These are phyloP conservation scores for Astrocystis sublimbata DNA, from an alignment of 495 filamentous ascomycete genomes.

Conservation along the genomic window DNA sequence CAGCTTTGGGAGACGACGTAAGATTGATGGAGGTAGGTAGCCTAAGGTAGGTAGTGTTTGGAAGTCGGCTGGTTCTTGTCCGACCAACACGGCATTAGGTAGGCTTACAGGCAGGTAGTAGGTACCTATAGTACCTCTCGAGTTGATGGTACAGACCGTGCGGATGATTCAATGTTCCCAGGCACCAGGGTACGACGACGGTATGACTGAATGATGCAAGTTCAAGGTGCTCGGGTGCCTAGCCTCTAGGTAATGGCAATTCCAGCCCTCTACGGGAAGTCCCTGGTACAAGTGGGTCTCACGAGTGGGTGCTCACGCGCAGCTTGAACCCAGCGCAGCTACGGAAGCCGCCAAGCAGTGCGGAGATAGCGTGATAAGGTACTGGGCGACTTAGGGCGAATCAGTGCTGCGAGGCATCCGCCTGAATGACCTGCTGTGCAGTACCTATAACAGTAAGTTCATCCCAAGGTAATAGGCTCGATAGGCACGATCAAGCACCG, in stretches of 20 bases:
- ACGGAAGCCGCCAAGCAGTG: conserved; percentile 1
- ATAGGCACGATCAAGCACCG: background rate
- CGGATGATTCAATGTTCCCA: conserved; percentile 7
- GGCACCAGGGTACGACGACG: too few relatives aligned
- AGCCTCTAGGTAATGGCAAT: too few relatives aligned
- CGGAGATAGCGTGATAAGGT: background rate
- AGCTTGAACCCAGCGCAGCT: background rate
- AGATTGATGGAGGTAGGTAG: too few relatives aligned
- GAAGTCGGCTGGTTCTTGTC: conserved; percentile 1
- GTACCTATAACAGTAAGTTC: too few relatives aligned
- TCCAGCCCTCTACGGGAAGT: too few relatives aligned
- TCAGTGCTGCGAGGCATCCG: background rate
- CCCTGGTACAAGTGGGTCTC: background rate
- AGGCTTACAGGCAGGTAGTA: too few relatives aligned
- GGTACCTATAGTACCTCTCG: too few relatives aligned
- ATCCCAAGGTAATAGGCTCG: too few relatives aligned
- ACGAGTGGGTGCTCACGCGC: conserved; percentile 10
- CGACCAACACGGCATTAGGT: too few relatives aligned
- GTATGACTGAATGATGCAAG: conserved; percentile 7
- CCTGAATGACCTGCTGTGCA: background rate
- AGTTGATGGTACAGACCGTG: background rate
- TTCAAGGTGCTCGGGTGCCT: conserved; percentile 1
- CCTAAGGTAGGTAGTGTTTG: too few relatives aligned
- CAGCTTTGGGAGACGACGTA: background rate
- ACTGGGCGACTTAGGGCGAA: background rate